These are phyloP conservation scores for Gomphus sp. DNA, from an alignment of 1,284 basidiomycete species.

Conservation along the genomic window DNA sequence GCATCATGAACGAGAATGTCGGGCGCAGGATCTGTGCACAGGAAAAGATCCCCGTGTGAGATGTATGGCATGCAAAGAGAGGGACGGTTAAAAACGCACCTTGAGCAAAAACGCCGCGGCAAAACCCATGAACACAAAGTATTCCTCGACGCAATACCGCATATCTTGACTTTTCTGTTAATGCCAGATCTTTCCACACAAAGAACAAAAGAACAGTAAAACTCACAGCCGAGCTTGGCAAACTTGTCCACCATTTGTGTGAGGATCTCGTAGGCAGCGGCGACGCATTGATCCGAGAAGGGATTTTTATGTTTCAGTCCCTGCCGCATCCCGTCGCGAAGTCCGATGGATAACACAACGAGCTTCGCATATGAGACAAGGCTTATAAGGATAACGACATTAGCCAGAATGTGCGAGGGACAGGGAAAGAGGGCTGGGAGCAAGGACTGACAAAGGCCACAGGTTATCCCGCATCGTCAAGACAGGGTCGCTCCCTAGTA, in stretches of 20 bases:
- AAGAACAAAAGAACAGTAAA: conserved; percentile 10
- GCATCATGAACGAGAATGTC: conserved; percentile 33
- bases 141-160: conserved; percentile 16
- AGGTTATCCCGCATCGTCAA: conserved; percentile 11
- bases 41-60: conserved; percentile 22
- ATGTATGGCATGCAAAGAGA: background rate
- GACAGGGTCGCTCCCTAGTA: conserved; percentile 2
- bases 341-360: conserved; percentile 41
- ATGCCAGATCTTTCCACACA: conserved; percentile 2
- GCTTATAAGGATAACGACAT: background rate
- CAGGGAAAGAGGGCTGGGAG: background rate
- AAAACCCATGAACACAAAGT: conserved; percentile 48
- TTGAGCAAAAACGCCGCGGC: conserved; percentile 52
- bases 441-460: conserved; percentile 6
- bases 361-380: conserved; percentile 29
- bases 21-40: conserved; percentile 37
- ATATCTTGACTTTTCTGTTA: conserved; percentile 16
- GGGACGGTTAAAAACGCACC: conserved; percentile 24
- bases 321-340: conserved; percentile 30
- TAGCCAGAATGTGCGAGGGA: background rate
- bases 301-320: conserved; percentile 29
- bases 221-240: conserved; percentile 6
- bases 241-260: conserved; percentile 1
- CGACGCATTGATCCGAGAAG: conserved; percentile 11
- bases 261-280: conserved; percentile 17